phyloP scores from a whole-genome alignment of 2,329 filamentous ascomycete genomes.

The Dactylellina sp. region DNA sequence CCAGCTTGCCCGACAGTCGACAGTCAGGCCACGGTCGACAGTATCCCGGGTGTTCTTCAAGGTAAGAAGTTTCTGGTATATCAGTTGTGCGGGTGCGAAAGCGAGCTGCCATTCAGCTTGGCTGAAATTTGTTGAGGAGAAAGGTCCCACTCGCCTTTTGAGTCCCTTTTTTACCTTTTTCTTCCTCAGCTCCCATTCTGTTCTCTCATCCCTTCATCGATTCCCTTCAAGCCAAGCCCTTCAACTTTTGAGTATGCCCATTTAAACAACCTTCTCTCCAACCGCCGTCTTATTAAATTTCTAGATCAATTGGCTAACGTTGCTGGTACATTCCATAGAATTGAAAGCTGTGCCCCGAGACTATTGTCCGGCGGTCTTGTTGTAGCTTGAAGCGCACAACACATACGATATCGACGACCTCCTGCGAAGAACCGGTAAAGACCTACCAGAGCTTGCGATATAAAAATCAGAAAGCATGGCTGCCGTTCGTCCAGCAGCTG shows the following conservation, averaged over 20 bases:
- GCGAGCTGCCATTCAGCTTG: slow-evolving; percentile 32
- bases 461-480: slow-evolving; percentile 22
- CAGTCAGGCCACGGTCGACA: slow-evolving; percentile 52
- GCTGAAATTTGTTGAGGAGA: slow-evolving; percentile 56
- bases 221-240: slow-evolving; percentile 9
- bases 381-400: slow-evolving; percentile 49
- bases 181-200: slow-evolving; percentile 17
- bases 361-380: slow-evolving; percentile 26
- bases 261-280: not conserved
- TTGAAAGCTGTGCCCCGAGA: slow-evolving; percentile 12
- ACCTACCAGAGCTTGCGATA: too few species aligned
- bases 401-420: slow-evolving; percentile 7
- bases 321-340: slow-evolving; percentile 15
- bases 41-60: not conserved
- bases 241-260: slow-evolving; percentile 28
- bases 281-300: too few species aligned
- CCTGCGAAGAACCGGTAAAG: too few species aligned
- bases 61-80: slow-evolving; percentile 12
- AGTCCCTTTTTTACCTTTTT: slow-evolving; percentile 35
- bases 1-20: slow-evolving; percentile 23
- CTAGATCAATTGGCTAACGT: slow-evolving; percentile 51
- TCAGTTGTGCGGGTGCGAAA: slow-evolving; percentile 11
- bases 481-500: slow-evolving; percentile 44
- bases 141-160: slow-evolving; percentile 25
- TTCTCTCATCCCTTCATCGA: slow-evolving; percentile 9